Evolutionary conservation across 2,329 filamentous ascomycete genomes (phyloP), one percentile per base, ranked within the genome.

Genomic region (Fusarium napiforme): DNA sequence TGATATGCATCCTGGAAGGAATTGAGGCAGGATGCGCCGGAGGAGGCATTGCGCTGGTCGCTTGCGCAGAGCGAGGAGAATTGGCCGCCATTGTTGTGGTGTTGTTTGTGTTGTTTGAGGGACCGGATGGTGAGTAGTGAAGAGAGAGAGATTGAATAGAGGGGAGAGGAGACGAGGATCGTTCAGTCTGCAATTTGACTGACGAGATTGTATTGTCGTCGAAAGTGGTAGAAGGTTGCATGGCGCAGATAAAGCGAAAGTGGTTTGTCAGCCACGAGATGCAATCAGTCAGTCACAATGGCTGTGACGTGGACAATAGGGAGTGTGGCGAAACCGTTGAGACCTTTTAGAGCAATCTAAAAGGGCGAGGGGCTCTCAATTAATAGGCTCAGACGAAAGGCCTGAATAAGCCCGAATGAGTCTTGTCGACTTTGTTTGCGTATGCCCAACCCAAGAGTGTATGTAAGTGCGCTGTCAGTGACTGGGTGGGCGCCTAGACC

Each of bases 1-100:
- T 86, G 72, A 88, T 87, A 69, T 86, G 83, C 60, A 86, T 87
- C 78, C 84, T 86, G 9, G 73, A 37, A 28, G 73, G 72, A 34
- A 71, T 71, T 57, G 74, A 69, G 28, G 76, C 62, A 40, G 76
- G 74, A 28, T 69, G 70, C 15, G 77, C 75, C 50, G 79, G 79
- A 53, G 81, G 79, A 36, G 76, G 78, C 79, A 80, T 80, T 75
- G 78, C 64, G 64, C 64, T 67, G 52, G 64, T 60, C 60, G 67
- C 57, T 57, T 74, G 72, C 40, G 71, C 64, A 71, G 62, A 64
- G 71, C 67, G 55, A 55, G 67, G 71, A 43, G 74, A 70, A 69
- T 77, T 76, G 62, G 72, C 49, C 37, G 78, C 73, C 79, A 81
- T 79, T 73, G 77, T 67, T 65, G 37, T 46, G 30, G 49, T 62